Percentiles rank a stretch among this genome's conserved stretches.
These are phyloP conservation scores for Trichocladium uniseriatum DNA, from an alignment of 495 filamentous ascomycete genomes.

Conservation along the genomic window DNA sequence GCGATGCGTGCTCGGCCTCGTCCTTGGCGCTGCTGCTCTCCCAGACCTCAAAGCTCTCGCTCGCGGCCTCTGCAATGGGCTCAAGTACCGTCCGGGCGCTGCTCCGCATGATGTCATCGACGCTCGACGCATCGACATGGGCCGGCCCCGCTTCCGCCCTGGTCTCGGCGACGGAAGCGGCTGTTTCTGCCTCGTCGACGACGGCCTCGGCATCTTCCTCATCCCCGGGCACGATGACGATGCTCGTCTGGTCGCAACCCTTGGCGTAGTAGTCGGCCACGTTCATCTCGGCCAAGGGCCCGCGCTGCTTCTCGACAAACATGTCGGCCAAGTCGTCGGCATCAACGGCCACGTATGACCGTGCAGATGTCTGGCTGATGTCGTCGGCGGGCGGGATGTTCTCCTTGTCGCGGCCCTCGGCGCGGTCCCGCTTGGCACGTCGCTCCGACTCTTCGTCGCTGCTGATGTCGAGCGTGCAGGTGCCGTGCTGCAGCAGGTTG, in stretches of 20 bases:
- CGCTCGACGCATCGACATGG: constrained; percentile 15
- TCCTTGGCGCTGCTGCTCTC: constrained; percentile 54
- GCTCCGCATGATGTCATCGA: constrained; percentile 44
- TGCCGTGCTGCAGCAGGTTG: constrained; percentile 84
- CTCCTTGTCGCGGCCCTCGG: constrained; percentile 69
- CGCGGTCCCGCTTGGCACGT: constrained; percentile 43
- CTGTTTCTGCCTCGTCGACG: constrained; percentile 8
- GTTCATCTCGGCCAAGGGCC: constrained; percentile 60
- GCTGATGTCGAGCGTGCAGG: constrained; percentile 75
- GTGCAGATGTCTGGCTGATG: constrained; percentile 39
- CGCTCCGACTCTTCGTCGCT: constrained; percentile 55
- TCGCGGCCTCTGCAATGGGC: constrained; percentile 44
- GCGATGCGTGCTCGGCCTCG: constrained; percentile 28
- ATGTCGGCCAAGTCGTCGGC: constrained; percentile 28
- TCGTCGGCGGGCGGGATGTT: constrained; percentile 73
- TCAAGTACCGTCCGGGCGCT: constrained; percentile 27
- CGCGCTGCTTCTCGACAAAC: constrained; percentile 46
- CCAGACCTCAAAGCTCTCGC: constrained; percentile 53
- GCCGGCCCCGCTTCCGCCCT: constrained; percentile 18
- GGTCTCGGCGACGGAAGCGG: background rate
- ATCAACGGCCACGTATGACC: constrained; percentile 12
- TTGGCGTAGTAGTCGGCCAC: constrained; percentile 64
- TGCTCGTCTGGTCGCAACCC: constrained; percentile 53
- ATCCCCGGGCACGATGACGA: constrained; percentile 50
- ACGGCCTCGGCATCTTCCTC: constrained; percentile 34